Percentiles rank a stretch among this genome's conserved stretches.
phyloP scores from a whole-genome alignment of 177 flowering plant species.

The Vitis hybrid region DNA sequence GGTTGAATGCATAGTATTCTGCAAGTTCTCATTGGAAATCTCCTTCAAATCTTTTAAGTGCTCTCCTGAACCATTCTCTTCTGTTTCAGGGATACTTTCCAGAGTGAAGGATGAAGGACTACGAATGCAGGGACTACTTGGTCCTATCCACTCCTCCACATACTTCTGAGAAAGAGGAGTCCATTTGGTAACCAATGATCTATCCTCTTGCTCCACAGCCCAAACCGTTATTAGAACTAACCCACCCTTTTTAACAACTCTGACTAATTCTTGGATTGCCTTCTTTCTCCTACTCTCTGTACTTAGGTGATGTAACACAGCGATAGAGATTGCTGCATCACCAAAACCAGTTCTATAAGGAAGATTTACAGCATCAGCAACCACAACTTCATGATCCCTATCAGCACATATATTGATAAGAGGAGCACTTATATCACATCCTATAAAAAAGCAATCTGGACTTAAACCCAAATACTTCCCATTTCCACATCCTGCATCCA shows the following conservation, averaged over 20 bases:
- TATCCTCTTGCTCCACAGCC: constrained; percentile 96
- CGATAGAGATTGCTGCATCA: constrained; percentile 94
- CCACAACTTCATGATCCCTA: constrained; percentile 81
- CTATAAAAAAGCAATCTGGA: constrained; percentile 68
- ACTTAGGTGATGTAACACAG: constrained; percentile 92
- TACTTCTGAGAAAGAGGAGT: constrained; percentile 70
- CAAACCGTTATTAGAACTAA: constrained; percentile 87
- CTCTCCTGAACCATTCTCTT: constrained; percentile 39
- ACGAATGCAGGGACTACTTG: constrained; percentile 64
- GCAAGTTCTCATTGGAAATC: constrained; percentile 13
- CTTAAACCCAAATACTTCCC: constrained; percentile 90
- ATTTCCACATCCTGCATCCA: constrained; percentile 98
- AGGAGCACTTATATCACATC: constrained; percentile 90
- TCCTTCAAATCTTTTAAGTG: constrained; percentile 20
- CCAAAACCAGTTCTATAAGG: constrained; percentile 83
- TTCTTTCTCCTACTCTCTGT: constrained; percentile 80
- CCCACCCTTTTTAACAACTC: constrained; percentile 82
- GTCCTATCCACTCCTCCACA: constrained; percentile 85
- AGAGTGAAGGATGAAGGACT: constrained; percentile 43
- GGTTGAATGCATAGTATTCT: constrained; percentile 8
- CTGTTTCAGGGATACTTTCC: constrained; percentile 78
- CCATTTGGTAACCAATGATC: constrained; percentile 70
- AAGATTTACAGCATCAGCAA: constrained; percentile 96
- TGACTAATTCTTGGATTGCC: constrained; percentile 79
- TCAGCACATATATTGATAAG: constrained; percentile 74